Percentiles rank a stretch among this genome's conserved stretches.
Conservation (phyloP, 2,329 filamentous ascomycete species). For the Ustilaginoidea virens region DNA sequence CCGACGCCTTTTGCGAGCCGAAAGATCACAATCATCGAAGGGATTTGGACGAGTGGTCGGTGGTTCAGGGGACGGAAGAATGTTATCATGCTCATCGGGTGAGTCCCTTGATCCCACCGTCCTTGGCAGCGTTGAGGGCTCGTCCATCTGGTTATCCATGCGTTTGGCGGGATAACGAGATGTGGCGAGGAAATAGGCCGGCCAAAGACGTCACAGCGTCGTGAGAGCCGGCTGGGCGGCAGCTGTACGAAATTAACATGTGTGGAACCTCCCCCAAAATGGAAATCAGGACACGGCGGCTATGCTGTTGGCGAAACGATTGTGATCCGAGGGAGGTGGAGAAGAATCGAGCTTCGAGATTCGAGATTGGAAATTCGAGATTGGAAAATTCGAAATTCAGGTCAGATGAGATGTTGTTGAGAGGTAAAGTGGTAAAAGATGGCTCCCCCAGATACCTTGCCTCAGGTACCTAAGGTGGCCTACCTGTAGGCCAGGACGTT, state of each 20-base stretch:
- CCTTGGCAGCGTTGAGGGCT: slow-evolving; percentile 31
- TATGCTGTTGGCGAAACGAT: slow-evolving; percentile 1
- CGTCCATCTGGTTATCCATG: slow-evolving; percentile 4
- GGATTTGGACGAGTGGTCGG: slow-evolving; percentile 48
- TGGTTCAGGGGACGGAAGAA: slow-evolving; percentile 38
- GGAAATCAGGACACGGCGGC: neutral
- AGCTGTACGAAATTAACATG: slow-evolving; percentile 41
- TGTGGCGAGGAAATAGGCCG: slow-evolving; percentile 24
- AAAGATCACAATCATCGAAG: slow-evolving; percentile 41
- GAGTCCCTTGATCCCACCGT: slow-evolving; percentile 29
- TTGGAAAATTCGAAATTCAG: too few species aligned
- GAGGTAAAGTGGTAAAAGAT: too few species aligned
- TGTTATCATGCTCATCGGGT: slow-evolving; percentile 20
- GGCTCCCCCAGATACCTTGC: too few species aligned
- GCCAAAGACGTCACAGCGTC: slow-evolving; percentile 34
- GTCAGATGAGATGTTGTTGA: too few species aligned
- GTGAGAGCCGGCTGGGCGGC: slow-evolving; percentile 37
- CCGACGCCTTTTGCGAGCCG: slow-evolving; percentile 45
- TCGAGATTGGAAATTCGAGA: too few species aligned
- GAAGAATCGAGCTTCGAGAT: slow-evolving; percentile 2
- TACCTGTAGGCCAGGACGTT: too few species aligned
- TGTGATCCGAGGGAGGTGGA: neutral
- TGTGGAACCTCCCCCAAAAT: slow-evolving; percentile 16
- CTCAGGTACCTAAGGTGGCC: too few species aligned
- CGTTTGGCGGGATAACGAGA: slow-evolving; percentile 1